Evolutionary conservation across 192 early-diverging fungal genomes (phyloP).

Genomic region (Backusella sp.): DNA sequence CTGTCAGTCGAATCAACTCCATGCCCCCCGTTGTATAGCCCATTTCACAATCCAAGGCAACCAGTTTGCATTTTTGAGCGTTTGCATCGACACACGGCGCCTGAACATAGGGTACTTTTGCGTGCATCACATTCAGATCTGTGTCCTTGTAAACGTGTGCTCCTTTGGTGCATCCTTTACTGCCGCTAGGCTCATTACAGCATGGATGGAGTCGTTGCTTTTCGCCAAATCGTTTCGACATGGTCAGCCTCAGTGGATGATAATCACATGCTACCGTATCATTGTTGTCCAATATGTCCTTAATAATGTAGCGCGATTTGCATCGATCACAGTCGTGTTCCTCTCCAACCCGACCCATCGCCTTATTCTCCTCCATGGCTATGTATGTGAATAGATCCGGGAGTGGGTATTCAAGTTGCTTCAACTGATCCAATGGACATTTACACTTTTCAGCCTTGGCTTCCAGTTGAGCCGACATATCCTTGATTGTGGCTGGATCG

Average conservation of each 20-base stretch:
- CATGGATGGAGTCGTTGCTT: conserved; percentile 41
- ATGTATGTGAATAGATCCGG: neutral
- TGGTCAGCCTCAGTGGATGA: conserved; percentile 41
- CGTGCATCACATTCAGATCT: conserved; percentile 37
- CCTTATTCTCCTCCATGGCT: neutral
- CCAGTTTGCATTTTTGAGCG: conserved; percentile 24
- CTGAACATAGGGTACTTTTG: conserved; percentile 38
- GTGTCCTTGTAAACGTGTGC: conserved; percentile 72
- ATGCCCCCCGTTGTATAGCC: conserved; percentile 67
- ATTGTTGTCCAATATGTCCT: conserved; percentile 31
- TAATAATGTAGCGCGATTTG: conserved; percentile 41
- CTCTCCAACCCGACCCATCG: neutral
- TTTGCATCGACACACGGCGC: conserved; percentile 32
- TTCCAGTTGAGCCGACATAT: neutral
- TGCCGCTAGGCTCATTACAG: conserved; percentile 41
- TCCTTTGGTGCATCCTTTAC: conserved; percentile 52
- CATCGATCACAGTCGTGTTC: conserved; percentile 50
- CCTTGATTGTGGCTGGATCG: conserved; percentile 11
- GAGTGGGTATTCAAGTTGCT: conserved; percentile 44
- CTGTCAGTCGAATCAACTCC: conserved; percentile 63
- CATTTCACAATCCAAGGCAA: conserved; percentile 77
- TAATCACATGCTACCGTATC: conserved; percentile 45
- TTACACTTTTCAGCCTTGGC: conserved; percentile 23
- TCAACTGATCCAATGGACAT: conserved; percentile 28
- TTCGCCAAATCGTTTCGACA: conserved; percentile 26